Conservation (phyloP, 768 basidiomycete species). For the Tylopilus subfusipes region DNA sequence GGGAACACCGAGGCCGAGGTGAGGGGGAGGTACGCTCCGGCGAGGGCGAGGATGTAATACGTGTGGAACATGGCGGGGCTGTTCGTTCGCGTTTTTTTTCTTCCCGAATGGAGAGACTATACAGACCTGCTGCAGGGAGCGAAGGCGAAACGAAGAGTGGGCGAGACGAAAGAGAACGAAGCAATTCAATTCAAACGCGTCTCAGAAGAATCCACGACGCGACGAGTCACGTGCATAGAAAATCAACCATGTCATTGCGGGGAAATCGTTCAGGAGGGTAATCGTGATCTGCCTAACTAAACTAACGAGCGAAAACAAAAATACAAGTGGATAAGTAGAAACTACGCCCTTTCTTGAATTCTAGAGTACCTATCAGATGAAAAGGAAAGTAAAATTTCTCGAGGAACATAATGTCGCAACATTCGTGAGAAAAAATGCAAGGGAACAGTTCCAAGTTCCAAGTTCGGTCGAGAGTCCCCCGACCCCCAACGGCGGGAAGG, state of each 20-base stretch:
- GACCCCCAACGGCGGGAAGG: not conserved
- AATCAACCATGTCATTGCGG: conserved; percentile 21
- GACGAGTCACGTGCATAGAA: conserved; percentile 24
- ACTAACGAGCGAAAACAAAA: conserved; percentile 9
- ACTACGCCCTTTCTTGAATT: conserved; percentile 13
- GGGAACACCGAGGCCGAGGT: conserved; percentile 44
- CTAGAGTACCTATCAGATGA: conserved; percentile 11
- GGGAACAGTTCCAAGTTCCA: not conserved
- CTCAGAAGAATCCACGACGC: conserved; percentile 8
- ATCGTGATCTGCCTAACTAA: conserved; percentile 9
- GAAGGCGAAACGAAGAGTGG: not conserved
- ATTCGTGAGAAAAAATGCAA: conserved; percentile 3
- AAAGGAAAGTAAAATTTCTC: not conserved
- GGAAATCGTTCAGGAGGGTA: not conserved
- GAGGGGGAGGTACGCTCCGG: conserved; percentile 7
- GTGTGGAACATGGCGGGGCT: conserved; percentile 5
- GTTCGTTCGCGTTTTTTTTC: too few relatives aligned
- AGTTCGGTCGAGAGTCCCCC: too few relatives aligned
- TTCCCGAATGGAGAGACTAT: not conserved
- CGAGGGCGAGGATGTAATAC: not conserved
- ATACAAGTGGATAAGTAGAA: conserved; percentile 21
- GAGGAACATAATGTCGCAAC: conserved; percentile 2
- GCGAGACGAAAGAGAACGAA: not conserved
- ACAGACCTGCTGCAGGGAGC: conserved; percentile 31
- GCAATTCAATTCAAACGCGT: not conserved